A percentile compares a stretch with the other conserved stretches of the same genome.
Evolutionary conservation across 257 asterid genomes (phyloP).

Genomic region (Mentha longifolia): DNA sequence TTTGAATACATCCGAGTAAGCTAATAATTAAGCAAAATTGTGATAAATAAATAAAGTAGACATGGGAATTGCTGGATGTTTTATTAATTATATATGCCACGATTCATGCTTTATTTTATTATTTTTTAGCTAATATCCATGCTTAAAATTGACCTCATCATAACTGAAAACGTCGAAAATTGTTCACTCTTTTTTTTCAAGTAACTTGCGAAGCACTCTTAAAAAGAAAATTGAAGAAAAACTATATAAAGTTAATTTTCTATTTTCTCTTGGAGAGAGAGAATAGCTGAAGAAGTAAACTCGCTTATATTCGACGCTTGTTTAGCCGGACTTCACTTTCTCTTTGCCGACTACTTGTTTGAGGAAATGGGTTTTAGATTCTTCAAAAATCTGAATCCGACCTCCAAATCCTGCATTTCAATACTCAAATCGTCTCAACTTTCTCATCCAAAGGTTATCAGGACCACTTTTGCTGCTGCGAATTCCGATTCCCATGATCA

Average conservation of each 20-base stretch:
- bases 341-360: neutral
- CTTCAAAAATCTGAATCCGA: slow-evolving; percentile 45
- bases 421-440: slow-evolving; percentile 35
- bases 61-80: no score
- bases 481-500: slow-evolving; percentile 31
- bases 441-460: slow-evolving; percentile 5
- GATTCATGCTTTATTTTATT: neutral
- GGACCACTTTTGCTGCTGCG: slow-evolving; percentile 30
- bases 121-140: no score
- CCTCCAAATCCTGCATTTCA: slow-evolving; percentile 39
- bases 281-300: neutral
- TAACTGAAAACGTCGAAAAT: no score
- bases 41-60: no score
- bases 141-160: no score
- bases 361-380: slow-evolving; percentile 59
- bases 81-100: neutral
- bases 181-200: no score
- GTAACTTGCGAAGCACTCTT: neutral
- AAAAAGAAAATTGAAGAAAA: neutral
- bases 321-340: slow-evolving; percentile 20
- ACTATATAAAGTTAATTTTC: no score
- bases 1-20: no score
- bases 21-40: no score
- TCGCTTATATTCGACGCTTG: slow-evolving; percentile 35
- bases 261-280: neutral